Base-by-base conservation (phyloP, 345 rosid species). In the Syzygium grande region DNA sequence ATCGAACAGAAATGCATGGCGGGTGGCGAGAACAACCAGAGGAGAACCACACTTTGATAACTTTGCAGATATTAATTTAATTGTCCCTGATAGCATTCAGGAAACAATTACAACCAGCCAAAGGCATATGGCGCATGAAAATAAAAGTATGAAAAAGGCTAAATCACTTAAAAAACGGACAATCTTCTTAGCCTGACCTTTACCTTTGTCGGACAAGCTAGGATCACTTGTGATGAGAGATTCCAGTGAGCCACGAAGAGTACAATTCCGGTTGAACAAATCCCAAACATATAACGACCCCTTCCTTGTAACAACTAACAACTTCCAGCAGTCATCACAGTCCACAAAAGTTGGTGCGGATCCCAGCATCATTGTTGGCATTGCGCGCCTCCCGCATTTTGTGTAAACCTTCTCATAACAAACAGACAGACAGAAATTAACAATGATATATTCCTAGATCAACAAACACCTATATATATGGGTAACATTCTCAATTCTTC, bases 301-400 rank as follows among this genome's bases (percentile, higher is more conserved):
- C 89, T 93, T 97, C 93, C 93, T 95, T 46, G 99, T 96, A 89
- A 96, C 95, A 86, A 98, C 91, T 88, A 98, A 89, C 92, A 98
- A 89, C 88, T 97, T 97, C 99, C 99, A 97, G 92, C 93, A 92
- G 88, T 98, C 97, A 38, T 98, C 98, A 86, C 99, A 98, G 90
- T 97, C 99, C 51, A 97, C 89, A 88, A 98, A 98, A 52, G 96
- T 95, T 88, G 98, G 97, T 58, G 99, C 96, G 84, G 99, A 97
- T 90, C 98, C 99, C 94, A 92, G 91, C 97, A 97, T 96, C 98
- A 98, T 95, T 51, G 97, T 90, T 22, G 99, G 99, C 97, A 98
- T 92, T 58, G 95, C 96, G 41, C 99, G 99, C 89, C 99, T 94
- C 85, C 99, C 99, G 58, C 95, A 96, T 91, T 95, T 97, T 11